A percentile compares a stretch with the other conserved stretches of the same genome.
phyloP scores from a whole-genome alignment of 2,329 filamentous ascomycete genomes.

The Furcasterigmium furcatum region DNA sequence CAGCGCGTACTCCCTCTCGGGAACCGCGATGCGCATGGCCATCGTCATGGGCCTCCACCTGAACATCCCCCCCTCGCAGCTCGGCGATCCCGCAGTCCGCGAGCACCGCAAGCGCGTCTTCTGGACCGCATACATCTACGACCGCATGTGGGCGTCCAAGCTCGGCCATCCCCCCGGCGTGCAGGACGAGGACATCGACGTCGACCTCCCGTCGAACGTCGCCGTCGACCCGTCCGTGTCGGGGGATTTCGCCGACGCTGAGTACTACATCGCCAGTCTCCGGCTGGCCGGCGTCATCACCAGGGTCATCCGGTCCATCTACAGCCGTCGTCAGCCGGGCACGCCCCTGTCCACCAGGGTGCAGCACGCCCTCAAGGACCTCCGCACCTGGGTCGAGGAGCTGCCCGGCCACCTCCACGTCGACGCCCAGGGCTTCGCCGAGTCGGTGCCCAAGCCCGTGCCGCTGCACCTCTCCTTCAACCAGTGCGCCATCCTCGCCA shows the following conservation, averaged over 20 bases:
- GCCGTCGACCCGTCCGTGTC: constrained; percentile 17
- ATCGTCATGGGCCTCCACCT: constrained; percentile 41
- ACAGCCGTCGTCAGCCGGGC: constrained; percentile 21
- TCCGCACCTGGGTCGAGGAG: constrained; percentile 24
- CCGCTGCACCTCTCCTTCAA: constrained; percentile 30
- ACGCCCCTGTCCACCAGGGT: constrained; percentile 26
- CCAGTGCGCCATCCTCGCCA: constrained; percentile 27
- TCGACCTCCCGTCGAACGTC: constrained; percentile 34
- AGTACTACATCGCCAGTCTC: constrained; percentile 29
- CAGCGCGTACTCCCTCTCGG: constrained; percentile 37
- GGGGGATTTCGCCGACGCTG: constrained; percentile 27
- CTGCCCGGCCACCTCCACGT: constrained; percentile 26
- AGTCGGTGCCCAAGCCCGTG: constrained; percentile 20
- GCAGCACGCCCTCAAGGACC: constrained; percentile 23
- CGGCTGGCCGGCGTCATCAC: constrained; percentile 29
- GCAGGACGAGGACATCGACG: constrained; percentile 43
- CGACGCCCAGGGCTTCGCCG: constrained; percentile 10
- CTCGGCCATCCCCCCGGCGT: constrained; percentile 45
- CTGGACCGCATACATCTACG: constrained; percentile 40
- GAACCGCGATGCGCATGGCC: constrained; percentile 37
- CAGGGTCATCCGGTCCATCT: constrained; percentile 25
- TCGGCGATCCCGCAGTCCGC: constrained; percentile 28
- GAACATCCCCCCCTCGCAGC: constrained; percentile 32
- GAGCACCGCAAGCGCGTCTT: constrained; percentile 37
- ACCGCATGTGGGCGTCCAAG: constrained; percentile 45